Evolutionary conservation across 2,329 filamentous ascomycete genomes (phyloP).

Genomic region (Fusarium falciforme): DNA sequence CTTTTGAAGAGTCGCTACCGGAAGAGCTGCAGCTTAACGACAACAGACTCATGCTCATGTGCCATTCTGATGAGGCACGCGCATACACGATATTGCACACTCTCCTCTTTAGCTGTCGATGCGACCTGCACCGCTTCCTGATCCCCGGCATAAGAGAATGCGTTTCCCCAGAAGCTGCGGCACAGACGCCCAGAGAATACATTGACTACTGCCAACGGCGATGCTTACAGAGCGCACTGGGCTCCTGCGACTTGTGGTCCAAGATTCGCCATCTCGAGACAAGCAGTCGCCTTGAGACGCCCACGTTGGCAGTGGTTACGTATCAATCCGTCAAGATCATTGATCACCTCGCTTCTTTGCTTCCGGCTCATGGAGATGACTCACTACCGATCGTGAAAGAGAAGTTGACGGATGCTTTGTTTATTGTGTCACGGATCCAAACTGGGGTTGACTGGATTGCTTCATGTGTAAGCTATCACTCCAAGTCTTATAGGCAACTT

Average conservation of each 20-base stretch:
- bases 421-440: not conserved
- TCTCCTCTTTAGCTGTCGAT: conserved; percentile 29
- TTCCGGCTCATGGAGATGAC: conserved; percentile 16
- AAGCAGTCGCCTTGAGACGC: conserved; percentile 14
- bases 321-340: conserved; percentile 39
- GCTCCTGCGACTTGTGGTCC: conserved; percentile 27
- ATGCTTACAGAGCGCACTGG: conserved; percentile 16
- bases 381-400: conserved; percentile 14
- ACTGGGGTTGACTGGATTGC: conserved; percentile 11
- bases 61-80: conserved; percentile 36
- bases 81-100: conserved; percentile 37
- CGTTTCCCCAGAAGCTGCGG: conserved; percentile 20
- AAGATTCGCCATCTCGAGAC: conserved; percentile 26
- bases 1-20: conserved; percentile 30
- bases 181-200: conserved; percentile 23
- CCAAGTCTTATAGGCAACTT: accelerated
- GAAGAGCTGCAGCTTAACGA: conserved; percentile 32
- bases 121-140: conserved; percentile 42
- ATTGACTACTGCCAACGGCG: conserved; percentile 32
- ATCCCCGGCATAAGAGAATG: conserved; percentile 42
- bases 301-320: conserved; percentile 3
- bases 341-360: conserved; percentile 8
- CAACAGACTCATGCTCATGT: conserved; percentile 38
- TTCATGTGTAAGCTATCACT: conserved; percentile 10
- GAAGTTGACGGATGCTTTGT: conserved; percentile 19